Evolutionary conservation across 805 yeast genomes (phyloP), one percentile per base, ranked within the genome.

Genomic region (Metschnikowia amazonensis): DNA sequence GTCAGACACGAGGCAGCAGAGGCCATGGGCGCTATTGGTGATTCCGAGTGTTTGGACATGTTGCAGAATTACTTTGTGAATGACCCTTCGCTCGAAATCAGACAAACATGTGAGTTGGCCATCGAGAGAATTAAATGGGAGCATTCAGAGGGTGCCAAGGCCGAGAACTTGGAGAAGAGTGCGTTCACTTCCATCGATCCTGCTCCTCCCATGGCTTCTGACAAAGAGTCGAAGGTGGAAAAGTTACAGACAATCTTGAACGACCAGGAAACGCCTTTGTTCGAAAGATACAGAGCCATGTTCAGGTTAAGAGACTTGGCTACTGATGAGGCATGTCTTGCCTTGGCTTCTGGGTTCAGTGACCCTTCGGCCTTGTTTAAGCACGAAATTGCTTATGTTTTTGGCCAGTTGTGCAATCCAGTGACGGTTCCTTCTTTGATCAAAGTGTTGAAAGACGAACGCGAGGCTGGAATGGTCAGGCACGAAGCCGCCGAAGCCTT

Each of bases 1-100:
- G 99, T 94, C 30, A 85, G 99, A 66, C 99, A 94, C 66, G 99
- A 94, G 67, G 99, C 99, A 14, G 99, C 99, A 6, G 99, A 94
- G 69, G 99, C 98, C 35, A 75, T 94, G 45, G 99, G 99, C 50
- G 99, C 99, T 36, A 74, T 94, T 43, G 96, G 96, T 39, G 96
- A 89, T 65, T 65, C 68, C 33, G 84, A 79, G 5, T 85, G 95
- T 11, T 65, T 94, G 45, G 78, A 72, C 1, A 63, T 89, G 39
- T 77, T 94, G 56, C 68, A 78, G 50, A 70, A 81, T 44, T 89
- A 83, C 65, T 74, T 67, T 56, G 65, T 71, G 50, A 77, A 83
- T 42, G 98, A 95, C 62, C 94, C 95, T 14, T 67, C 82, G 44
- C 74, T 87, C 53, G 97, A 90, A 57, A 94, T 94, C 47, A 80